Evolutionary conservation across 495 filamentous ascomycete species (phyloP).

Genomic region (Diplogelasinospora grovesii): DNA sequence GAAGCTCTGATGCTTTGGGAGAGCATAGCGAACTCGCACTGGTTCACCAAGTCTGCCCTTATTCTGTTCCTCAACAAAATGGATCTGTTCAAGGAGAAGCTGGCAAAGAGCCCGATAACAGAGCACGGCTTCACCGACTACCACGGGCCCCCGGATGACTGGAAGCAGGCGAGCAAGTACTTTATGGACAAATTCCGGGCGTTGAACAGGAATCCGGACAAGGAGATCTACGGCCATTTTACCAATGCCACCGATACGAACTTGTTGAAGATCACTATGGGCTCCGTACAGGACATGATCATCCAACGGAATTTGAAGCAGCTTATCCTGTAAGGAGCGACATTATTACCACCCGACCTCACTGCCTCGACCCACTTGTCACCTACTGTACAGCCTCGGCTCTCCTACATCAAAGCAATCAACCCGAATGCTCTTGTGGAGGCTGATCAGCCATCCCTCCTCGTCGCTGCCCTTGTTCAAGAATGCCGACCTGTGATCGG

Average conservation of each 20-base stretch:
- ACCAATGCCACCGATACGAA: slow-evolving; percentile 96
- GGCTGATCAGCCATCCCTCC: no score
- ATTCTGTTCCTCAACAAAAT: slow-evolving; percentile 99
- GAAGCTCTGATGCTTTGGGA: slow-evolving; percentile 98
- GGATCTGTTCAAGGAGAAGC: slow-evolving; percentile 91
- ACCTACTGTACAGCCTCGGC: no score
- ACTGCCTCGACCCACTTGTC: background rate
- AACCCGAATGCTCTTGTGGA: no score
- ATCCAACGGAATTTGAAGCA: slow-evolving; percentile 95
- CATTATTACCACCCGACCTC: background rate
- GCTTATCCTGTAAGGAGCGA: slow-evolving; percentile 71
- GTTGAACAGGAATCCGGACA: slow-evolving; percentile 74
- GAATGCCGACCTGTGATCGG: no score
- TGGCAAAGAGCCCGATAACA: slow-evolving; percentile 70
- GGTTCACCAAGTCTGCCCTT: slow-evolving; percentile 93
- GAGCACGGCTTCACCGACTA: slow-evolving; percentile 91
- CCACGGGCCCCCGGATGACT: slow-evolving; percentile 45
- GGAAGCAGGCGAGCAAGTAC: slow-evolving; percentile 64
- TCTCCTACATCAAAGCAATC: no score
- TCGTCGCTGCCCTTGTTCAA: no score
- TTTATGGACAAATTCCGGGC: slow-evolving; percentile 86
- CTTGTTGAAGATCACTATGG: slow-evolving; percentile 94
- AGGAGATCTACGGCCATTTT: slow-evolving; percentile 89
- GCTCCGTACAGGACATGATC: slow-evolving; percentile 97
- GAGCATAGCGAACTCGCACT: slow-evolving; percentile 92